Percentiles rank a stretch among this genome's conserved stretches.
Evolutionary conservation across 2,329 filamentous ascomycete genomes (phyloP).

Genomic region (Curvularia verruculosa): DNA sequence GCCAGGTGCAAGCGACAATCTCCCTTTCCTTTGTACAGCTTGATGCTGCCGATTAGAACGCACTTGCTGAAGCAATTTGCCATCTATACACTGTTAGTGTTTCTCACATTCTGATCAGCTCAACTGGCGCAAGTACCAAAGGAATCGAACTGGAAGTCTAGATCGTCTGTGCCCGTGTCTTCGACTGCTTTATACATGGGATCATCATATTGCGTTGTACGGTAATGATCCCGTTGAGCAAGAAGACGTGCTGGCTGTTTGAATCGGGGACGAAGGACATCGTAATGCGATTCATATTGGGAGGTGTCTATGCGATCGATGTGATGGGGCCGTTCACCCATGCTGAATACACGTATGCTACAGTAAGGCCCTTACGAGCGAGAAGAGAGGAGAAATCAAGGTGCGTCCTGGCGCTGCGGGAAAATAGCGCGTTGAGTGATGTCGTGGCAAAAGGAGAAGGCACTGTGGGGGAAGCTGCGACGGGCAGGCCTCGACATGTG

Average conservation of each 20-base stretch:
- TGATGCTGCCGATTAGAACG: constrained; percentile 43
- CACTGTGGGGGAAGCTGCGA: constrained; percentile 30
- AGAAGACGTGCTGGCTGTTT: constrained; percentile 13
- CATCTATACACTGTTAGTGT: constrained; percentile 36
- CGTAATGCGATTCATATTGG: constrained; percentile 16
- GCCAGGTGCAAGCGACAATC: constrained; percentile 47
- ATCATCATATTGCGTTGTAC: constrained; percentile 22
- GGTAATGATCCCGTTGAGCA: constrained; percentile 35
- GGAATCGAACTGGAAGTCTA: constrained; percentile 49
- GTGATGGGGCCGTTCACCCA: constrained; percentile 27
- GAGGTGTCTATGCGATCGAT: constrained; percentile 9
- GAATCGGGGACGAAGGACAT: constrained; percentile 23
- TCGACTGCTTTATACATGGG: constrained; percentile 31
- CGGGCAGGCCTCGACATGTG: constrained; percentile 7
- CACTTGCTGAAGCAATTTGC: constrained; percentile 41
- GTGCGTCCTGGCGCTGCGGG: neutral
- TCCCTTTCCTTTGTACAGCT: constrained; percentile 42
- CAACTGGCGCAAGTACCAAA: constrained; percentile 52
- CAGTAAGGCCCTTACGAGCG: neutral
- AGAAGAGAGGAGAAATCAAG: neutral
- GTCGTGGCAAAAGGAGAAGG: constrained; percentile 23
- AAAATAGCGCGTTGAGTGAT: constrained; percentile 8
- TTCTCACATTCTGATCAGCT: neutral
- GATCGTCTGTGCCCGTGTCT: constrained; percentile 30
- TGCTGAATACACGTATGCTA: constrained; percentile 10